Percentiles rank a stretch among this genome's conserved stretches.
Conservation (phyloP, 768 basidiomycete species). For the Tulasnella sp. region DNA sequence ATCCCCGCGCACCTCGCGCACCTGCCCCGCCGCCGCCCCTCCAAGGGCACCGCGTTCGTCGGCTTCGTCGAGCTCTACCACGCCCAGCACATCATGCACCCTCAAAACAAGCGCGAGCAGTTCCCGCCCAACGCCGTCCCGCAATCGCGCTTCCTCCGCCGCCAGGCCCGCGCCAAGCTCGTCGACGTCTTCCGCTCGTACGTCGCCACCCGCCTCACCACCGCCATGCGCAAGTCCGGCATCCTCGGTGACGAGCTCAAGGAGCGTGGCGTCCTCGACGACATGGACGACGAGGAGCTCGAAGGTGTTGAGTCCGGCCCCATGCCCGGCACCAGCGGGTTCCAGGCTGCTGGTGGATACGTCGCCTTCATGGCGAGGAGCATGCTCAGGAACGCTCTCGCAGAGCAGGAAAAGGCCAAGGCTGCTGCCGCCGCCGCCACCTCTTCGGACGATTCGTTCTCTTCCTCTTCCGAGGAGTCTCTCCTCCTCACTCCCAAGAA, state of each 20-base stretch:
- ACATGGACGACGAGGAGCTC: constrained; percentile 21
- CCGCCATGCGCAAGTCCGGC: constrained; percentile 25
- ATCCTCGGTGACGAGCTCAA: constrained; percentile 33
- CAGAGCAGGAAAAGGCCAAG: constrained; percentile 17
- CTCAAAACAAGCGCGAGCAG: constrained; percentile 20
- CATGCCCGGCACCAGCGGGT: constrained; percentile 23
- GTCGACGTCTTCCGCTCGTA: constrained; percentile 33
- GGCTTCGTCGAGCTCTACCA: constrained; percentile 19
- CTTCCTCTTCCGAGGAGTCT: constrained; percentile 23
- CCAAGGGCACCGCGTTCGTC: constrained; percentile 8
- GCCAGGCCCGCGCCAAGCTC: constrained; percentile 33
- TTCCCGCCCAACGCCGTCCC: constrained; percentile 15
- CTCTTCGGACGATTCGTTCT: constrained; percentile 8
- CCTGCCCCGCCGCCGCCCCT: constrained; percentile 9
- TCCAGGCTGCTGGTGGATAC: constrained; percentile 28
- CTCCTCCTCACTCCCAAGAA: constrained; percentile 33
- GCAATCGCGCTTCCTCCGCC: constrained; percentile 28
- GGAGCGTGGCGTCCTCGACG: constrained; percentile 28
- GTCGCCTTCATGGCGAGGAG: constrained; percentile 24
- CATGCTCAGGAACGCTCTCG: constrained; percentile 22
- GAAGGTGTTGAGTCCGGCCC: neutral
- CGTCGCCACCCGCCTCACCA: constrained; percentile 27
- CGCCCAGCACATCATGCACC: constrained; percentile 28
- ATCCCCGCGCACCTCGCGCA: constrained; percentile 25
- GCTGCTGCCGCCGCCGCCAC: neutral